A percentile compares a stretch with the other conserved stretches of the same genome.
Conservation (phyloP, 495 filamentous ascomycete species). For the Aspergillus bertholletiae region DNA sequence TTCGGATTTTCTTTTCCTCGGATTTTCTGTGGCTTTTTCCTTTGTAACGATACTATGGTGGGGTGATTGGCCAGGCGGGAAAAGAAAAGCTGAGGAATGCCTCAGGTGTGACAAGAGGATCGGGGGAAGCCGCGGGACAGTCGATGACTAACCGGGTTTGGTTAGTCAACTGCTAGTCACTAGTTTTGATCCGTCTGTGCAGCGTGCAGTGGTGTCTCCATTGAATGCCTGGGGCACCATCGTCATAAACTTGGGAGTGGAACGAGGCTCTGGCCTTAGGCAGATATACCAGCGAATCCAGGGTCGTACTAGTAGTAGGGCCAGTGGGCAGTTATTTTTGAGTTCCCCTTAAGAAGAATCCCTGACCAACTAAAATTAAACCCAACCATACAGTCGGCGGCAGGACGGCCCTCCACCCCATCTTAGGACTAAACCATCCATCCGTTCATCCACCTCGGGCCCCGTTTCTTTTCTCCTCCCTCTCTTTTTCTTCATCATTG, state of each 20-base stretch:
- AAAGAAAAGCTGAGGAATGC: neutral
- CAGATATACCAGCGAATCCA: too few species aligned
- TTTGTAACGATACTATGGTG: neutral
- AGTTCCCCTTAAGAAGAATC: constrained; percentile 18
- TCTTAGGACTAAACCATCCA: constrained; percentile 7
- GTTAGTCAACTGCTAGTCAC: too few species aligned
- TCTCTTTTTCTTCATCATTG: neutral
- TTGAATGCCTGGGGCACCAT: constrained; percentile 11
- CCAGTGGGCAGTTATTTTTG: constrained; percentile 11
- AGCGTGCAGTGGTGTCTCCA: neutral
- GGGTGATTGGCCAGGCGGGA: neutral
- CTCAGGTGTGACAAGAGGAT: neutral
- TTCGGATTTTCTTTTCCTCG: neutral
- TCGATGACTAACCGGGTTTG: neutral
- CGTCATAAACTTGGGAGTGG: neutral
- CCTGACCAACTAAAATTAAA: constrained; percentile 14
- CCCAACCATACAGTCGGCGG: neutral
- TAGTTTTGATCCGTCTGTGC: neutral
- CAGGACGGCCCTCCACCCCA: neutral
- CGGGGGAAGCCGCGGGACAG: neutral
- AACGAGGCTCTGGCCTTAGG: constrained; percentile 16
- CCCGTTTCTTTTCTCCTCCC: constrained; percentile 1
- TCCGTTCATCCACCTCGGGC: constrained; percentile 3
- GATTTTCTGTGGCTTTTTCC: neutral
- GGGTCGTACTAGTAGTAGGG: neutral